Evolutionary conservation across 208 protist genomes (phyloP).

Genomic region (Leishmania major): DNA sequence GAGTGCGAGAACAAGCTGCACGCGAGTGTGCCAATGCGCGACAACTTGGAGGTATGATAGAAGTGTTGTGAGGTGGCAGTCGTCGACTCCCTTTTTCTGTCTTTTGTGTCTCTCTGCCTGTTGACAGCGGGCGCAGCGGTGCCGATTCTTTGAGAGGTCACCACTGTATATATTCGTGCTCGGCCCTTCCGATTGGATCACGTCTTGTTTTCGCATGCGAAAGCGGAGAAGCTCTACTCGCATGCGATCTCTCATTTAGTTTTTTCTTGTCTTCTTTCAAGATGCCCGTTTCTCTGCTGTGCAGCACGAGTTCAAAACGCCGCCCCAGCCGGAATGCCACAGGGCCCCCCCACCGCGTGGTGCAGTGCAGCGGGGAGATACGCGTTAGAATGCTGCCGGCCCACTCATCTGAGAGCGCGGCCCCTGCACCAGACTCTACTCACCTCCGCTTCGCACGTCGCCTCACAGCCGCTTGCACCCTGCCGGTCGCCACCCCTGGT

Average conservation of each 20-base stretch:
- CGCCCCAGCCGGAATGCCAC: neutral
- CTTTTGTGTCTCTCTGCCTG: neutral
- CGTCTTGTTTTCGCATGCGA: neutral
- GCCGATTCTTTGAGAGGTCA: neutral
- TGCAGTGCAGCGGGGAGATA: neutral
- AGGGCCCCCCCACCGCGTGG: neutral
- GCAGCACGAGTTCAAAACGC: neutral
- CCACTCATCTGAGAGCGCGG: neutral
- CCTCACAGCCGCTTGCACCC: neutral
- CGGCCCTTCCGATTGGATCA: neutral
- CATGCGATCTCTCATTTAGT: neutral
- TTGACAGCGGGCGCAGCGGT: neutral
- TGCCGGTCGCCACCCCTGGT: neutral
- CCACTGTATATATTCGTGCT: neutral
- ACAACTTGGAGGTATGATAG: neutral
- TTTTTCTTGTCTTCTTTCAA: neutral
- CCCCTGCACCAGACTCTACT: neutral
- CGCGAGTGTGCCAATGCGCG: neutral
- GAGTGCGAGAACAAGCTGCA: neutral
- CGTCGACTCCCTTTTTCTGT: neutral
- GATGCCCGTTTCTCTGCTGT: neutral
- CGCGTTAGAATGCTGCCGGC: neutral
- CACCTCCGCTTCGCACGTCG: neutral
- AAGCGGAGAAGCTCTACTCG: neutral
- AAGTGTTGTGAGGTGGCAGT: neutral